Conservation (phyloP, 2,329 filamentous ascomycete species). For the Penicillium sp. region DNA sequence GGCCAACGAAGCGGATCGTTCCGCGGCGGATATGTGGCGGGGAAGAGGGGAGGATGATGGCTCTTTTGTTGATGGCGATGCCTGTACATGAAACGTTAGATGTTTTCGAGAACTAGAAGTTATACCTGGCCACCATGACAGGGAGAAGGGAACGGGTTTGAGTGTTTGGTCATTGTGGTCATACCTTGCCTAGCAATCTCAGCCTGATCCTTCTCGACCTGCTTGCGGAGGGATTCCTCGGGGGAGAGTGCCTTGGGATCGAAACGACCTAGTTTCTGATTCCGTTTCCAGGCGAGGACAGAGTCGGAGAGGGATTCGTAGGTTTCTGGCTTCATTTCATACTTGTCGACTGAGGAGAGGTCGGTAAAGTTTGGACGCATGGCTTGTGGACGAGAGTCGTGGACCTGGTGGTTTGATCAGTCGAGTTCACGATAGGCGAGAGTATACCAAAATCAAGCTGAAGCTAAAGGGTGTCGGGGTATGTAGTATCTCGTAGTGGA, state of each 20-base stretch:
- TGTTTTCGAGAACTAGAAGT: background rate
- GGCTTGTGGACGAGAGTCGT: constrained; percentile 75
- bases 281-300: constrained; percentile 92
- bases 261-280: constrained; percentile 94
- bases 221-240: constrained; percentile 71
- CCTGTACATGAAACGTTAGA: constrained; percentile 30
- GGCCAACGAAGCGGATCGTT: constrained; percentile 48
- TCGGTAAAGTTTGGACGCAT: constrained; percentile 81
- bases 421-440: background rate
- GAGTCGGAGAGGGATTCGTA: constrained; percentile 87
- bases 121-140: background rate
- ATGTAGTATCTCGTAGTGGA: background rate
- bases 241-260: constrained; percentile 79
- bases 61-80: constrained; percentile 50
- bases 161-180: constrained; percentile 5
- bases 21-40: constrained; percentile 50
- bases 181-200: constrained; percentile 72
- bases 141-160: background rate
- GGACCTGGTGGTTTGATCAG: constrained; percentile 61
- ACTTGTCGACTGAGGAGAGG: constrained; percentile 81
- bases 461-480: background rate
- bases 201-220: constrained; percentile 58
- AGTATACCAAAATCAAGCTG: background rate
- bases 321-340: constrained; percentile 79
- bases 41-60: constrained; percentile 47